phyloP scores from a whole-genome alignment of 768 basidiomycete species.

The Termitomyces sp. region DNA sequence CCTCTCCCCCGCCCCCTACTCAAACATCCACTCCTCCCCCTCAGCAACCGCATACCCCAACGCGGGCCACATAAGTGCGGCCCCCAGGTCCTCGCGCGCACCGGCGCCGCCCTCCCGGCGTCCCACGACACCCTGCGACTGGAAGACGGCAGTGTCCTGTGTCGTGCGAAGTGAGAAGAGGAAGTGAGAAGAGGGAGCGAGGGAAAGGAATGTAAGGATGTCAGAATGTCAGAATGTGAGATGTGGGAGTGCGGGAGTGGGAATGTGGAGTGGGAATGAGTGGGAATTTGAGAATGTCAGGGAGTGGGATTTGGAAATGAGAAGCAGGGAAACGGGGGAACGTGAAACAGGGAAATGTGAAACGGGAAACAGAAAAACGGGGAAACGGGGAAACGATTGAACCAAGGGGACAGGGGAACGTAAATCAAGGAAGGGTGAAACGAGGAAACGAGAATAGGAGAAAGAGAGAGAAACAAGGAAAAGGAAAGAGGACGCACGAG shows the following conservation, averaged over 20 bases:
- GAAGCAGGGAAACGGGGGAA: background rate
- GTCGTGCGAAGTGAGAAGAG: background rate
- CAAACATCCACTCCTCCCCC: conserved; percentile 27
- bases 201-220: conserved; percentile 13
- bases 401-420: background rate
- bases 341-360: too few relatives aligned
- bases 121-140: conserved; percentile 39
- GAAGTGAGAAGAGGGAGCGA: background rate
- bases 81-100: conserved; percentile 42
- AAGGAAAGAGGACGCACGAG: conserved; percentile 24
- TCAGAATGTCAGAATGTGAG: too few relatives aligned
- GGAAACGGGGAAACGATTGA: too few relatives aligned
- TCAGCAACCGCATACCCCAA: conserved; percentile 34
- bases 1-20: background rate
- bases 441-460: too few relatives aligned
- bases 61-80: conserved; percentile 38
- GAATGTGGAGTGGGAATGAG: too few relatives aligned
- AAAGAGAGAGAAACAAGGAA: too few relatives aligned
- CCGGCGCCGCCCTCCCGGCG: conserved; percentile 28
- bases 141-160: conserved; percentile 33
- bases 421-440: conserved; percentile 13
- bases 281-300: too few relatives aligned
- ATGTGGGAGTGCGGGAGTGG: too few relatives aligned
- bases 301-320: too few relatives aligned
- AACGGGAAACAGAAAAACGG: too few relatives aligned